phyloP scores from a whole-genome alignment of 1,139 yeast species.

The Blastobotrys ciferrii region DNA sequence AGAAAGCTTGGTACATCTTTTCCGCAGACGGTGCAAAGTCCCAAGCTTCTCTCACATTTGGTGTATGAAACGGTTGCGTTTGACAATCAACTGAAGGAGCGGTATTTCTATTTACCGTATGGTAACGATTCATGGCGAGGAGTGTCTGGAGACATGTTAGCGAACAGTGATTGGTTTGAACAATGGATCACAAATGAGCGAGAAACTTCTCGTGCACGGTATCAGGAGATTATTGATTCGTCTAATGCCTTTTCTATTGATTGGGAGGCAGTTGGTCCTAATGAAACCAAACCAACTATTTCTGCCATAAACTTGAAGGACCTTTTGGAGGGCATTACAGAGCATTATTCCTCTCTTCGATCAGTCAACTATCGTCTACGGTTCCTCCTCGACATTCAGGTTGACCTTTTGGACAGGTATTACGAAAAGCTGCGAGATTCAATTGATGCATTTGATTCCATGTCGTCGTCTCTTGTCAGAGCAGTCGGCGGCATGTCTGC shows the following conservation, averaged over 20 bases:
- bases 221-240: conserved; percentile 54
- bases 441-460: conserved; percentile 48
- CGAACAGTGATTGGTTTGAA: conserved; percentile 43
- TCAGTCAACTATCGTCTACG: conserved; percentile 64
- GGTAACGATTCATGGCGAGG: conserved; percentile 52
- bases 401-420: conserved; percentile 61
- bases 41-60: conserved; percentile 57
- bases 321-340: conserved; percentile 64
- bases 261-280: conserved; percentile 50
- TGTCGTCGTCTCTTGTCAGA: conserved; percentile 44
- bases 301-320: conserved; percentile 62
- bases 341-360: conserved; percentile 55
- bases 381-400: conserved; percentile 68
- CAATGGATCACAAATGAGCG: conserved; percentile 70
- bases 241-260: conserved; percentile 61
- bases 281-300: conserved; percentile 57
- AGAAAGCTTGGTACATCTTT: conserved; percentile 44
- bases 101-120: conserved; percentile 57
- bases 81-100: conserved; percentile 53
- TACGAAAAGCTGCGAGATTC: conserved; percentile 49
- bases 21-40: conserved; percentile 41
- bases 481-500: conserved; percentile 41
- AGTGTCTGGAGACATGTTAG: conserved; percentile 53
- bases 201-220: conserved; percentile 43
- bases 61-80: conserved; percentile 58